phyloP scores from a whole-genome alignment of 1,139 yeast genomes.

The Pichia sp. region DNA sequence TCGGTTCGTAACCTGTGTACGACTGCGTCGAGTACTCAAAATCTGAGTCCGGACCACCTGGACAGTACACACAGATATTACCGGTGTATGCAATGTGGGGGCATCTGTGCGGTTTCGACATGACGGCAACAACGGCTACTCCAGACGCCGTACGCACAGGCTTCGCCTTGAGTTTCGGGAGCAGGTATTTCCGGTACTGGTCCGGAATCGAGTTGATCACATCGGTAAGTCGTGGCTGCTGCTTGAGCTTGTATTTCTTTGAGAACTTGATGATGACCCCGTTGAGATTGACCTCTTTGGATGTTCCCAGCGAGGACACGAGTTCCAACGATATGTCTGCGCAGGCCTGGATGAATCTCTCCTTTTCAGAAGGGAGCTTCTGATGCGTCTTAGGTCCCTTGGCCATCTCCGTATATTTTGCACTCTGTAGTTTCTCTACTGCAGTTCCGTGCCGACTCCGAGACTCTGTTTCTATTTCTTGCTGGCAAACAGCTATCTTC shows the following conservation, averaged over 20 bases:
- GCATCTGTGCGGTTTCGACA: slow-evolving; percentile 99
- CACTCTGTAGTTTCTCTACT: background rate
- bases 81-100: slow-evolving; percentile 99
- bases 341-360: slow-evolving; percentile 87
- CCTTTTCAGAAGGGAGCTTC: slow-evolving; percentile 80
- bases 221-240: slow-evolving; percentile 93
- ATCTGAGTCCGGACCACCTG: slow-evolving; percentile 99
- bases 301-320: slow-evolving; percentile 58
- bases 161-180: slow-evolving; percentile 93
- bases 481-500: too few relatives aligned
- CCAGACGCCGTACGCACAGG: slow-evolving; percentile 99
- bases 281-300: slow-evolving; percentile 82
- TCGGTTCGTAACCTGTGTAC: slow-evolving; percentile 97
- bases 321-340: slow-evolving; percentile 88
- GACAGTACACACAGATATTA: slow-evolving; percentile 96
- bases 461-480: too few relatives aligned
- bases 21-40: slow-evolving; percentile 97
- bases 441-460: too few relatives aligned
- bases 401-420: slow-evolving; percentile 17
- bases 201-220: slow-evolving; percentile 94
- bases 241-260: slow-evolving; percentile 83
- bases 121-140: slow-evolving; percentile 97
- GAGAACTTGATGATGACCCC: slow-evolving; percentile 84
- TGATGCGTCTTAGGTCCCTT: slow-evolving; percentile 40
- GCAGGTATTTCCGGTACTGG: slow-evolving; percentile 82